These are phyloP conservation scores for Hemileia vastatrix DNA, from an alignment of 1,284 basidiomycete species.

Conservation along the genomic window DNA sequence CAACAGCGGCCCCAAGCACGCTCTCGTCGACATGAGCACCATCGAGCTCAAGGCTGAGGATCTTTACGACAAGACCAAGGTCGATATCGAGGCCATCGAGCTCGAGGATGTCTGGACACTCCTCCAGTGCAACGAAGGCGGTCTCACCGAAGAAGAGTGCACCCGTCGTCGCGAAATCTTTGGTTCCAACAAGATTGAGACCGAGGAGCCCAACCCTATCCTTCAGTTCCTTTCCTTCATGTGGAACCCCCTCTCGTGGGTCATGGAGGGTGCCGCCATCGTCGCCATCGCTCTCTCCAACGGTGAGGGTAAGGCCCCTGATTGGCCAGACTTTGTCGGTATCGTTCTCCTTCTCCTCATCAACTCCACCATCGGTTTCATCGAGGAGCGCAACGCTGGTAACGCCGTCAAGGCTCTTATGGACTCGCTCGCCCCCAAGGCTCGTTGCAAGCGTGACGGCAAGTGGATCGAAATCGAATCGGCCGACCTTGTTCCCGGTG, in stretches of 20 bases:
- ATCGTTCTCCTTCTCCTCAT: constrained; percentile 81
- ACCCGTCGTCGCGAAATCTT: constrained; percentile 77
- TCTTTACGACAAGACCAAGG: constrained; percentile 96
- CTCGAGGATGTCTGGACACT: constrained; percentile 95
- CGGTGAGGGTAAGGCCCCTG: constrained; percentile 71
- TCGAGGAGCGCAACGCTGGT: constrained; percentile 91
- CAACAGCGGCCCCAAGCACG: constrained; percentile 31
- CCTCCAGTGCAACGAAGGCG: constrained; percentile 65
- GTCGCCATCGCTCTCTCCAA: constrained; percentile 95
- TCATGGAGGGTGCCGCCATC: constrained; percentile 95
- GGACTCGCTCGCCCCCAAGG: constrained; percentile 98
- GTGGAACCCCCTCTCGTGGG: constrained; percentile 98
- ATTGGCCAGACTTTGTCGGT: constrained; percentile 96
- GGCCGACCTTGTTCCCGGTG: constrained; percentile 75
- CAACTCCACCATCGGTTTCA: constrained; percentile 96
- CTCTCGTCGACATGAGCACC: constrained; percentile 46
- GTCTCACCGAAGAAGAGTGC: constrained; percentile 67
- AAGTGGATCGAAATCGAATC: constrained; percentile 72
- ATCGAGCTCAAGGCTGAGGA: constrained; percentile 88
- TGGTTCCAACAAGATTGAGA: constrained; percentile 89
- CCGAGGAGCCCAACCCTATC: constrained; percentile 74
- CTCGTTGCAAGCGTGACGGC: constrained; percentile 74
- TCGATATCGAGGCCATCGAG: constrained; percentile 91
- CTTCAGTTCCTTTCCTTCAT: constrained; percentile 69
- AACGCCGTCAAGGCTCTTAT: constrained; percentile 98